These are phyloP conservation scores for Triticum urartu DNA, from an alignment of 176 grass and related monocot species.

Conservation along the genomic window DNA sequence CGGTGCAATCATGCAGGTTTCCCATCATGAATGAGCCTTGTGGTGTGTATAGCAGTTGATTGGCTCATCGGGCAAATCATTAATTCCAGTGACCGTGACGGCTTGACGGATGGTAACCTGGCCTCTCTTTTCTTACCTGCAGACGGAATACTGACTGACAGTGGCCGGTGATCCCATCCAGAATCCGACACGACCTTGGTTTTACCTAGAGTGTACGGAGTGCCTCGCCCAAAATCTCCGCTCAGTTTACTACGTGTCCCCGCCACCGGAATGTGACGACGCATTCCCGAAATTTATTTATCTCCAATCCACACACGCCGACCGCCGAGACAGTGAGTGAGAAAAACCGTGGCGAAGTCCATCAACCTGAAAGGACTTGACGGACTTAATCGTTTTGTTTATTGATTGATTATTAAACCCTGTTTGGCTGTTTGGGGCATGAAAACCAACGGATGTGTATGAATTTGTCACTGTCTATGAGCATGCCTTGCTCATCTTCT, in stretches of 20 bases:
- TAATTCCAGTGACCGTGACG: background rate
- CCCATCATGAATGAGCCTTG: constrained; percentile 20
- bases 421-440: background rate
- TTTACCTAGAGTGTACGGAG: no score
- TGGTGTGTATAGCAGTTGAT: background rate
- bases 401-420: no score
- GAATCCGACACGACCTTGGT: background rate
- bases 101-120: background rate
- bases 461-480: background rate
- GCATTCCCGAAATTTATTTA: background rate
- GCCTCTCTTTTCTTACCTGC: background rate
- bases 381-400: background rate
- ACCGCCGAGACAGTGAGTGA: no score
- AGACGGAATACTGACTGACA: background rate
- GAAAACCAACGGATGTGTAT: background rate
- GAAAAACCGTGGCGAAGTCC: no score
- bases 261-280: background rate
- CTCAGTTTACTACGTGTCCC: background rate
- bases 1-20: constrained; percentile 18
- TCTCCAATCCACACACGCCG: background rate
- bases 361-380: no score
- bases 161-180: background rate
- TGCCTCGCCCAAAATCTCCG: background rate
- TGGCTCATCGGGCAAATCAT: background rate
- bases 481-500: background rate